Base-by-base conservation (phyloP, 1,284 basidiomycete genomes). In the Ustilago xerochloae region DNA sequence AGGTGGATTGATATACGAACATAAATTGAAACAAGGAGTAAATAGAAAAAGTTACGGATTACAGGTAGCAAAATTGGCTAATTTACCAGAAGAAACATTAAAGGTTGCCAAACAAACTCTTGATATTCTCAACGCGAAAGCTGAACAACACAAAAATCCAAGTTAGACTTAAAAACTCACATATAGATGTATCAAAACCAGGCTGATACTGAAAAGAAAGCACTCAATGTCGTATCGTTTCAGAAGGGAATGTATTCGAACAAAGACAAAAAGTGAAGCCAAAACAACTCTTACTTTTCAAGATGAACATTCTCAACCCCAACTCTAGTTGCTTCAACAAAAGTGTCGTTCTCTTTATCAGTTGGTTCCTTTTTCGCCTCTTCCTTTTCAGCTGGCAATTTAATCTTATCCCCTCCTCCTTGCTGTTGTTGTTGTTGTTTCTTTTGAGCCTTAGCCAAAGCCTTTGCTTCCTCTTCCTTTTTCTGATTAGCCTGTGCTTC, bases 11-110 rank as follows among this genome's bases (percentile, higher is more conserved):
- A 86, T 91, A 0, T 99, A 96, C 82, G 91, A 92, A 4, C 94
- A 98, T 81, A 88, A 88, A 22, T 85, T 98, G 43, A 87, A 87
- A 49, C 89, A 90, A 4, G 96, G 96, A 0, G 89, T 98, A 55
- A 98, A 97, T 84, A 88, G 91, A 52, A 88, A 96, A 76, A 97
- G 94, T 58, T 94, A 97, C 80, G 96, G 94, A 0, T 86, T 99
- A 38, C 93, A 94, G 83, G 93, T 97, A 16, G 95, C 95, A 6
- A 89, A 90, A 56, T 85, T 97, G 15, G 94, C 93, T 7, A 93
- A 93, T 4, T 89, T 98, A 87, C 96, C 95, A 2, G 16, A 48
- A 12, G 43, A 57, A 6, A 67, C 64, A 29, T 6, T 67, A 13
- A 16, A 36, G 16, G 30, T 57, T 22, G 64, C 64, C 0, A 32